Conservation (phyloP, 768 basidiomycete genomes). For the Collybia sordida region DNA sequence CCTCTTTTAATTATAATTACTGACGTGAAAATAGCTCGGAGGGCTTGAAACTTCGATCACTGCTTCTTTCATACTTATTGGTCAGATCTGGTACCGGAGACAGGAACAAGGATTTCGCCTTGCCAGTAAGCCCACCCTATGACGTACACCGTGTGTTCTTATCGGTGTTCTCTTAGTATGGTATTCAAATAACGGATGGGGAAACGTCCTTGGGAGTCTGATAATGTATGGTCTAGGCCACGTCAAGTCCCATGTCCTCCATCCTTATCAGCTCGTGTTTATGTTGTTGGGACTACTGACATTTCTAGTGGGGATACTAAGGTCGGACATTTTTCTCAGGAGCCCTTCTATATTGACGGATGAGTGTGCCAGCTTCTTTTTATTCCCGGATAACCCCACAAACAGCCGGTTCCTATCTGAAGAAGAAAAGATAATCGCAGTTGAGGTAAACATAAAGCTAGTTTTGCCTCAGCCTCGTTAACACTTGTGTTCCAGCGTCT, state of each 20-base stretch:
- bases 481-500: slow-evolving; percentile 20
- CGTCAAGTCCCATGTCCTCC: slow-evolving; percentile 21
- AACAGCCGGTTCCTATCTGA: slow-evolving; percentile 26
- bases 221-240: slow-evolving; percentile 35
- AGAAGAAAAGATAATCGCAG: slow-evolving; percentile 28
- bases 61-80: slow-evolving; percentile 28
- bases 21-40: slow-evolving; percentile 23
- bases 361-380: slow-evolving; percentile 27
- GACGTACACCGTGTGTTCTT: background rate
- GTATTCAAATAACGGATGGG: slow-evolving; percentile 30
- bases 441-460: slow-evolving; percentile 1
- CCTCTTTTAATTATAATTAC: no score
- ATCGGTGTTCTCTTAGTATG: slow-evolving; percentile 18
- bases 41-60: slow-evolving; percentile 30
- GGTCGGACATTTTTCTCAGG: no score
- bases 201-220: slow-evolving; percentile 34
- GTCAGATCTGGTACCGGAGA: slow-evolving; percentile 35
- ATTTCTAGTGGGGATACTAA: slow-evolving; percentile 20
- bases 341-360: no score
- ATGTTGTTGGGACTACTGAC: slow-evolving; percentile 27
- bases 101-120: slow-evolving; percentile 33
- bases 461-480: background rate
- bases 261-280: slow-evolving; percentile 29
- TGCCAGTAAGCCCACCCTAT: slow-evolving; percentile 19
- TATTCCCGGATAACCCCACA: slow-evolving; percentile 33